Base-by-base conservation (phyloP, 192 early-diverging fungal species). In the Gaertneriomyces semiglobifer region DNA sequence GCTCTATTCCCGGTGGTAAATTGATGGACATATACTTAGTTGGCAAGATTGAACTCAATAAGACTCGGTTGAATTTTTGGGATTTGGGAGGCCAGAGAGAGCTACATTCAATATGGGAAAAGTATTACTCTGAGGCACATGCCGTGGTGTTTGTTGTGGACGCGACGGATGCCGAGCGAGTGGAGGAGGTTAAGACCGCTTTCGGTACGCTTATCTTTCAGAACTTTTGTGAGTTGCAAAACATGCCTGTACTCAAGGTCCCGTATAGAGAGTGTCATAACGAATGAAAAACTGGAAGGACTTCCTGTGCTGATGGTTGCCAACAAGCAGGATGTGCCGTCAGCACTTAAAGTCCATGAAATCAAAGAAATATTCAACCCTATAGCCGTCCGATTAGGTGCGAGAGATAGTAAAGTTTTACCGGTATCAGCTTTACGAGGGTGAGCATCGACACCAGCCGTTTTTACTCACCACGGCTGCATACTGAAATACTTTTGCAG, bases 121-220 rank as follows among this genome's bases (percentile, higher is more conserved):
- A 93, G 38, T 98, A 98, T 80, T 98, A 93, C 70, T 64, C 78
- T 12, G 96, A 98, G 70, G 88, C 88, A 48, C 96, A 98, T 73
- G 96, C 88, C 0, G 84, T 98, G 43, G 72, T 96, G 41, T 98
- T 94, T 89, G 93, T 95, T 4, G 83, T 96, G 5, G 96, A 98
- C 75, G 87, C 93, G 12, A 84, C 86, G 6, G 90, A 94, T 67
- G 71, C 68, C 59, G 87, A 87, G 39, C 81, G 96, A 44, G 83
- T 98, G 41, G 88, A 92, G 62, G 88, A 92, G 64, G 89, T 88
- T 60, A 85, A 81, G 70, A 69, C 77, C 16, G 83, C 86, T 7
- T 89, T 93, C 75, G 91, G 90, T 91, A 81, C 65, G 51, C 9
- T 10, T n/a, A 3, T 6, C 11, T 6, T n/a, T 33, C 25, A 33